Percentiles rank a stretch among this genome's conserved stretches.
phyloP scores from a whole-genome alignment of 1,284 basidiomycete genomes.

The Cutaneotrichosporon cavernicola region DNA sequence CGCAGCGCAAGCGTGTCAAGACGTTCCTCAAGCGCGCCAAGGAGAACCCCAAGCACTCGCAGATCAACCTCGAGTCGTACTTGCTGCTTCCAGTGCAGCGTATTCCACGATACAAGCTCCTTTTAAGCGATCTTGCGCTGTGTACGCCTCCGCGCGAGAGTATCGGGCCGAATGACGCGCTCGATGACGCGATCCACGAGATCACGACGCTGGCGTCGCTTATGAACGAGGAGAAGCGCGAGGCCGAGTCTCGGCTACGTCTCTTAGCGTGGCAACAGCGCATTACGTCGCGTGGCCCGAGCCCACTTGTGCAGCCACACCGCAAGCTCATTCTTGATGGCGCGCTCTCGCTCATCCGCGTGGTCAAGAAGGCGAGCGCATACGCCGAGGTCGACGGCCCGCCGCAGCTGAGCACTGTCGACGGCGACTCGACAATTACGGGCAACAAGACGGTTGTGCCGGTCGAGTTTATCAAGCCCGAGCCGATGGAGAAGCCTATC shows the following conservation, averaged over 20 bases:
- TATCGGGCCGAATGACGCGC: conserved; percentile 66
- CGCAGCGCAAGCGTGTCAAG: conserved; percentile 82
- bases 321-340: conserved; percentile 90
- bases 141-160: conserved; percentile 75
- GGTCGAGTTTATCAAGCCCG: conserved; percentile 74
- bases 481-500: conserved; percentile 48
- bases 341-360: conserved; percentile 72
- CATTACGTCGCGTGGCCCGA: conserved; percentile 87
- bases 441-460: conserved; percentile 66
- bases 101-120: conserved; percentile 88
- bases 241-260: conserved; percentile 82
- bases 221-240: conserved; percentile 96
- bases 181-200: conserved; percentile 78
- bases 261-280: conserved; percentile 86
- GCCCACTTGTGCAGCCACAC: conserved; percentile 96
- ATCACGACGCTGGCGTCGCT: conserved; percentile 82
- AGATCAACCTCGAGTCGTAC: conserved; percentile 93
- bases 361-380: conserved; percentile 84
- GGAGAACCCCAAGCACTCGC: conserved; percentile 80
- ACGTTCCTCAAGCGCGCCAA: conserved; percentile 65
- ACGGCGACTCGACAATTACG: conserved; percentile 48
- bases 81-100: conserved; percentile 92
- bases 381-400: conserved; percentile 65
- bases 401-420: conserved; percentile 33
- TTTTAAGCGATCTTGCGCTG: conserved; percentile 81